Percentiles rank a stretch among this genome's conserved stretches.
Evolutionary conservation across 2,329 filamentous ascomycete genomes (phyloP).

Genomic region (Exophiala dermatitidis): DNA sequence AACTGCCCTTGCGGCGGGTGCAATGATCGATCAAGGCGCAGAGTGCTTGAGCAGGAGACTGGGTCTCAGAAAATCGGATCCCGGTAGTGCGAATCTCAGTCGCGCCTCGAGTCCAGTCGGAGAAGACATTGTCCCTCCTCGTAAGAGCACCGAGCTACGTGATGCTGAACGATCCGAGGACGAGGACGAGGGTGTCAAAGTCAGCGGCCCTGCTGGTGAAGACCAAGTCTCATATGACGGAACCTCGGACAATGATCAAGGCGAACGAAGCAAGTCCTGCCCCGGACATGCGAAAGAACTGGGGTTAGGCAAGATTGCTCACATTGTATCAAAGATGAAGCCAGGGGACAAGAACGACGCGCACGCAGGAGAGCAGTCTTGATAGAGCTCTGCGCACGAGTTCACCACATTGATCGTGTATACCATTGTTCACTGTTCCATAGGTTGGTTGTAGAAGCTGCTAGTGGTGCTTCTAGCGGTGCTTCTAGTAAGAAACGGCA

Average conservation of each 20-base stretch:
- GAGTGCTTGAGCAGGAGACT: slow-evolving; percentile 53
- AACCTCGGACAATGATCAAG: slow-evolving; percentile 4
- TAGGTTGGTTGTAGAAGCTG: too few species aligned
- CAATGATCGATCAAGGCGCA: slow-evolving; percentile 29
- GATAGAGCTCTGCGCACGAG: neutral
- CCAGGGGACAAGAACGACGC: slow-evolving; percentile 1
- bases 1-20: slow-evolving; percentile 16
- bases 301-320: slow-evolving; percentile 20
- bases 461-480: too few species aligned
- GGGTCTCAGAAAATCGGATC: slow-evolving; percentile 59
- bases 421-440: too few species aligned
- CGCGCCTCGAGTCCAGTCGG: slow-evolving; percentile 59
- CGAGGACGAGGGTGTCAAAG: slow-evolving; percentile 35
- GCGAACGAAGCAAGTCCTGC: slow-evolving; percentile 14
- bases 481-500: too few species aligned
- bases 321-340: slow-evolving; percentile 22
- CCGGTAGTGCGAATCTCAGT: slow-evolving; percentile 60
- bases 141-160: neutral
- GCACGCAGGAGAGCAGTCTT: neutral
- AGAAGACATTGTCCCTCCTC: slow-evolving; percentile 19
- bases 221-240: slow-evolving; percentile 8
- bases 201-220: slow-evolving; percentile 29
- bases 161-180: slow-evolving; percentile 25
- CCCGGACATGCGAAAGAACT: slow-evolving; percentile 16
- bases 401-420: too few species aligned